phyloP scores from a whole-genome alignment of 345 rosid species.

The Hypericum androsaemum region DNA sequence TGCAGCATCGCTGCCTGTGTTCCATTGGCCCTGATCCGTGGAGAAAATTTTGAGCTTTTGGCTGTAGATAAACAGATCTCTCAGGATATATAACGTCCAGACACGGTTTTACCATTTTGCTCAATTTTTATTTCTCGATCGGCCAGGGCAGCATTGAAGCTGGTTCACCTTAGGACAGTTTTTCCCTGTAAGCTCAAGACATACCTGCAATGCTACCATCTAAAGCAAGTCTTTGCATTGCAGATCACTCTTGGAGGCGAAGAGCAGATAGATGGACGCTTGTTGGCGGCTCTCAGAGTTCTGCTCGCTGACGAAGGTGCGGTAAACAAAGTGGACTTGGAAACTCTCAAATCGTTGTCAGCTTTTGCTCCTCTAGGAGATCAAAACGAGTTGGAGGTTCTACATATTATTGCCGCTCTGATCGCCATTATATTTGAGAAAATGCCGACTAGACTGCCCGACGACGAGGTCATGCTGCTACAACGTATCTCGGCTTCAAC shows the following conservation, averaged over 20 bases:
- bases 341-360: conserved; percentile 47
- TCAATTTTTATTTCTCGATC: no score
- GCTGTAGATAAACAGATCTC: no score
- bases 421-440: conserved; percentile 66
- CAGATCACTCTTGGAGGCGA: conserved; percentile 74
- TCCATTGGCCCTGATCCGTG: no score
- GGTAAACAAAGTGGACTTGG: conserved; percentile 48
- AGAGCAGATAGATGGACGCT: conserved; percentile 57
- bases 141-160: no score
- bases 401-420: conserved; percentile 58
- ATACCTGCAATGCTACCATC: no score
- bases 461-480: conserved; percentile 52
- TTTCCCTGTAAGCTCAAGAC: no score
- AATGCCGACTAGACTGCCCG: conserved; percentile 76
- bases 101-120: no score
- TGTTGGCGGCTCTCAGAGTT: conserved; percentile 67
- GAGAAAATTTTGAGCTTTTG: no score
- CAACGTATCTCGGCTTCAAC: conserved; percentile 46
- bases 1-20: no score
- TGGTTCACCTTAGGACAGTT: no score
- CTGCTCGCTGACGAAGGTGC: conserved; percentile 35
- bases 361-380: conserved; percentile 63
- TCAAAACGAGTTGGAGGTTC: conserved; percentile 43
- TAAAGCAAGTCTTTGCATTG: background rate
- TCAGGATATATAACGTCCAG: no score